Evolutionary conservation across 768 basidiomycete genomes (phyloP).

Genomic region (Phlebiopsis flavidoalba): DNA sequence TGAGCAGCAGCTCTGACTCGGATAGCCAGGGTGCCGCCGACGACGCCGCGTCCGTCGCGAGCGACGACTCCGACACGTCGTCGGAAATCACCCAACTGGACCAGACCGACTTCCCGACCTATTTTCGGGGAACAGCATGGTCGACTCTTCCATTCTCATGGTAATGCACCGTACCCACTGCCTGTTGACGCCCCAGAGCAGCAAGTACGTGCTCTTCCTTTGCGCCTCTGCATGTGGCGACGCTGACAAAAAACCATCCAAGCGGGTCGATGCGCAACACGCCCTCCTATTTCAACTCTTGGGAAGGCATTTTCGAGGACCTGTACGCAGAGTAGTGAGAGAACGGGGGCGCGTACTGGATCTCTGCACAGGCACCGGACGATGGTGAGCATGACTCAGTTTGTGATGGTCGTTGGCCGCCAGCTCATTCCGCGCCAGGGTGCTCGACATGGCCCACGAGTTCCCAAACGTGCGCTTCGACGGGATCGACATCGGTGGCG

Average conservation of each 20-base stretch:
- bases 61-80: slow-evolving; percentile 33
- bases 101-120: slow-evolving; percentile 50
- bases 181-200: slow-evolving; percentile 71
- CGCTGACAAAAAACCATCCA: background rate
- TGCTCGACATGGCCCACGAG: slow-evolving; percentile 63
- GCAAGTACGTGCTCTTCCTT: slow-evolving; percentile 38
- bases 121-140: slow-evolving; percentile 55
- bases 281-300: slow-evolving; percentile 42
- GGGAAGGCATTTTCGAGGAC: slow-evolving; percentile 55
- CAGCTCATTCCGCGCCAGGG: slow-evolving; percentile 37
- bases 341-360: slow-evolving; percentile 55
- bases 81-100: slow-evolving; percentile 42
- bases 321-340: slow-evolving; percentile 49
- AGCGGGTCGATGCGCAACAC: slow-evolving; percentile 56
- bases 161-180: slow-evolving; percentile 59
- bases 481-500: slow-evolving; percentile 76
- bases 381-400: slow-evolving; percentile 48
- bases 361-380: slow-evolving; percentile 71
- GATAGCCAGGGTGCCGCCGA: slow-evolving; percentile 1
- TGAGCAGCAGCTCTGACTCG: background rate
- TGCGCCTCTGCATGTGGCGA: background rate
- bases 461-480: slow-evolving; percentile 63
- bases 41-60: slow-evolving; percentile 12
- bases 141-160: slow-evolving; percentile 66
- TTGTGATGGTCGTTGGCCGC: slow-evolving; percentile 8